Evolutionary conservation across 2,329 filamentous ascomycete species (phyloP), one percentile per base, ranked within the genome.

Genomic region (Diaporthe destruens): DNA sequence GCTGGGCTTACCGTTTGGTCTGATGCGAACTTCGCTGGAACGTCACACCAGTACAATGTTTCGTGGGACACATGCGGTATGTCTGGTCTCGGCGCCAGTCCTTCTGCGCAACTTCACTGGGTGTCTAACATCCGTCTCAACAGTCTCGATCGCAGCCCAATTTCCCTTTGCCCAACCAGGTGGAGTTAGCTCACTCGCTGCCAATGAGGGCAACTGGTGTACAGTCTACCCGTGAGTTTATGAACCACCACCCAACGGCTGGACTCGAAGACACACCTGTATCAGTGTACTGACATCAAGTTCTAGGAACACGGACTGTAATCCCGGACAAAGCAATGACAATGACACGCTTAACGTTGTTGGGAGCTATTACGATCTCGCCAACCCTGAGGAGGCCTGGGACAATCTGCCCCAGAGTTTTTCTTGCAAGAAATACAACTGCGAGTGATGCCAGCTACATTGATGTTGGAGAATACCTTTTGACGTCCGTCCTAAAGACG

Each of bases 311-410:
- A 61, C 69, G 20, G 51, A 68, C 14, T 73, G 72, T 16, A 36
- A 59, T 18, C 61, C 72, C 7, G 69, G 72, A 8, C 29, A 63
- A 49, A 32, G 39, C 12, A 69, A 56, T 11, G 47, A n/a, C 34
- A 73, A 73, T 14, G 72, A 73, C n/a, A 73, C 72, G 1, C 32
- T 73, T 6, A 56, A 32, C 47, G 69, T 73, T 14, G 54, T 69
- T n/a, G 69, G 69, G 14, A 73, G 72, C 44, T 73, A 73, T 42
- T 73, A 73, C 20, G 61, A 73, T 18, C 72, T 73, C 12, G 61
- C 69, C 16, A 56, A 66, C 29, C 56, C 72, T 2, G 72, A 73
- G 16, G 72, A 73, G 42, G n/a, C 47, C 9, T 73, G 72, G 72
- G 72, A 73, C 14, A 73, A 71, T 47, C 39, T 73, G 12, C 20